phyloP scores from a whole-genome alignment of 2,329 filamentous ascomycete species.

The Cercospora sp. region DNA sequence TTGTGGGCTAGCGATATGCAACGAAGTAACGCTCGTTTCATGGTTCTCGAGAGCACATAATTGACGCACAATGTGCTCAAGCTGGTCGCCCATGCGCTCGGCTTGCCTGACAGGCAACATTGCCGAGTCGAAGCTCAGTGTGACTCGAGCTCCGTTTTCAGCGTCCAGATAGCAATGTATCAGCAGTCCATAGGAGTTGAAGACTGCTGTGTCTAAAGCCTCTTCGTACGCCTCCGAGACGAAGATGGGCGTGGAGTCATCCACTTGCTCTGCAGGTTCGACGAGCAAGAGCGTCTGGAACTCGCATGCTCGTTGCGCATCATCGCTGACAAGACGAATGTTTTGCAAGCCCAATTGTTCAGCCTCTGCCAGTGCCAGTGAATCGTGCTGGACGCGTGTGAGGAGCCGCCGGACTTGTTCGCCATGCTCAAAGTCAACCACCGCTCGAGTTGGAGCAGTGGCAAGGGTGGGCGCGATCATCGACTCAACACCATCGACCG shows the following conservation, averaged over 20 bases:
- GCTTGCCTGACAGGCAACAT: not conserved
- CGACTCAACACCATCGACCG: constrained; percentile 8
- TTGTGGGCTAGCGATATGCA: not conserved
- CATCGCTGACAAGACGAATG: constrained; percentile 3
- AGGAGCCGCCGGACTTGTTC: not conserved
- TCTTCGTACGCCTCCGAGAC: not conserved
- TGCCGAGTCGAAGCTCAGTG: constrained; percentile 4
- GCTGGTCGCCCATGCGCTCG: not conserved
- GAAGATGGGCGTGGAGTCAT: not conserved
- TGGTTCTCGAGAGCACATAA: not conserved
- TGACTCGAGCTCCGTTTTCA: not conserved
- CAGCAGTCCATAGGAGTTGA: constrained; percentile 1
- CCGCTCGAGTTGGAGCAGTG: constrained; percentile 13
- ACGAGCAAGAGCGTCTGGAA: constrained; percentile 58
- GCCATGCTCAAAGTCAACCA: not conserved
- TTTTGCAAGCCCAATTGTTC: constrained; percentile 16
- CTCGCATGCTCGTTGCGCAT: constrained; percentile 49
- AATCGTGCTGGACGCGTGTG: constrained; percentile 10
- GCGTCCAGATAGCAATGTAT: not conserved
- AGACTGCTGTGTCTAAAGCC: not conserved
- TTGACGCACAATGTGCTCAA: constrained; percentile 3
- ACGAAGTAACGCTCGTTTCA: not conserved
- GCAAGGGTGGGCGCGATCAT: constrained; percentile 24
- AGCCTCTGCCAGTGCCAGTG: constrained; percentile 13
- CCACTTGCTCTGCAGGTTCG: not conserved